Base-by-base conservation (phyloP, 352 stramenopile species). In the Globisporangium cylindrosporum region DNA sequence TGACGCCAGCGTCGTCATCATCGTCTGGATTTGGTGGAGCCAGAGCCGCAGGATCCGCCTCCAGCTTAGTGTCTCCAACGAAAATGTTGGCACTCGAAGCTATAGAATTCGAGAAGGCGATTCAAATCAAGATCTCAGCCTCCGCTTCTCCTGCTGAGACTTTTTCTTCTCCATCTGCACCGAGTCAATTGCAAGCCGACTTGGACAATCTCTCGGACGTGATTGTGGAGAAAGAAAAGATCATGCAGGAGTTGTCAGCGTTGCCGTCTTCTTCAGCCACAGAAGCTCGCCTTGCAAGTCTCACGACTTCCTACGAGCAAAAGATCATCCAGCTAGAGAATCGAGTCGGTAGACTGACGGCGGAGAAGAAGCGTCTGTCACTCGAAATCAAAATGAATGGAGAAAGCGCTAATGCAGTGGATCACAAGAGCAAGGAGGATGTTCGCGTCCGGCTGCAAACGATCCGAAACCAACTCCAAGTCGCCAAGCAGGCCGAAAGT, bases 151-250 rank as follows among this genome's bases (percentile, higher is more conserved):
- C 24, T 24, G 22, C 12, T 1, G 34, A 43, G 15, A n/a, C 20
- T 10, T 18, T 2, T 4, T 43, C 57, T 27, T 10, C 20, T 29
- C 14, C 46, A 20, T 15, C 41, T 15, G 43, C 27, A 18, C 32
- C 70, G 4, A 54, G 57, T 25, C 63, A 73, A 34, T 25, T 65
- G 38, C 68, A 59, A 54, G 55, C 57, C 27, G 71, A 76, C 55
- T 34, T 82, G 12, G 71, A 77, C 20, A 74, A 63, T 38, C 62
- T 85, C 5, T 76, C 76, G 60, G 69, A 85, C 49, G 75, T 81
- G 29, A 87, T 89, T 59, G 69, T 68, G 3, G 78, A 84, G 64
- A 86, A 84, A 56, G 79, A 87, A 49, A 81, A 74, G 65, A 85
- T 89, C 36, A 65, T 68, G 55, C 54, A 24, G 14, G 61, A 58